phyloP scores from a whole-genome alignment of 805 yeast genomes.

The Candida dajiaensis region DNA sequence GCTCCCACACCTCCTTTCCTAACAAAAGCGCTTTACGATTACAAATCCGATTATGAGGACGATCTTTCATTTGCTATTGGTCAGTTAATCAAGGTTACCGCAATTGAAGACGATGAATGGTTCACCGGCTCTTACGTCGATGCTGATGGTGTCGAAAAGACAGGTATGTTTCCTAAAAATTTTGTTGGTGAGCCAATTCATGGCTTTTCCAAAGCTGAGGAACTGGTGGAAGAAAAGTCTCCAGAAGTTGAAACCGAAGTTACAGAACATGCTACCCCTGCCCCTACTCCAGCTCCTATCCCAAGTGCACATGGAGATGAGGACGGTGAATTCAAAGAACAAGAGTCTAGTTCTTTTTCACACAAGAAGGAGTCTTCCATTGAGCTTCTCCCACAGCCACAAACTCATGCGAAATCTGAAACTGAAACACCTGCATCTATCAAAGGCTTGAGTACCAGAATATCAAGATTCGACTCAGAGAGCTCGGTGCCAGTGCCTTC shows the following conservation, averaged over 20 bases:
- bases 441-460: conserved; percentile 5
- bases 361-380: background rate
- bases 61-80: conserved; percentile 70
- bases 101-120: conserved; percentile 91
- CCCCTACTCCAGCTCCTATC: background rate
- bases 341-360: too few relatives aligned
- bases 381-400: background rate
- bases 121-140: conserved; percentile 59
- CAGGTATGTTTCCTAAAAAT: conserved; percentile 84
- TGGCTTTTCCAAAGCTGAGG: background rate
- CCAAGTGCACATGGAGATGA: too few relatives aligned
- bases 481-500: conserved; percentile 3
- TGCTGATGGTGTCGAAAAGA: conserved; percentile 32
- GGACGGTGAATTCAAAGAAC: too few relatives aligned
- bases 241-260: conserved; percentile 25
- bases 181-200: conserved; percentile 47
- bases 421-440: conserved; percentile 2
- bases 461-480: conserved; percentile 11
- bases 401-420: background rate
- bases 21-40: conserved; percentile 64
- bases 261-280: background rate
- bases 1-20: conserved; percentile 44
- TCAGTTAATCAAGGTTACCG: conserved; percentile 67
- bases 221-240: background rate
- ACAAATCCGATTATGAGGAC: conserved; percentile 69